Percentiles rank a stretch among this genome's conserved stretches.
Evolutionary conservation across 257 asterid genomes (phyloP).

Genomic region (Cinchona pubescens): DNA sequence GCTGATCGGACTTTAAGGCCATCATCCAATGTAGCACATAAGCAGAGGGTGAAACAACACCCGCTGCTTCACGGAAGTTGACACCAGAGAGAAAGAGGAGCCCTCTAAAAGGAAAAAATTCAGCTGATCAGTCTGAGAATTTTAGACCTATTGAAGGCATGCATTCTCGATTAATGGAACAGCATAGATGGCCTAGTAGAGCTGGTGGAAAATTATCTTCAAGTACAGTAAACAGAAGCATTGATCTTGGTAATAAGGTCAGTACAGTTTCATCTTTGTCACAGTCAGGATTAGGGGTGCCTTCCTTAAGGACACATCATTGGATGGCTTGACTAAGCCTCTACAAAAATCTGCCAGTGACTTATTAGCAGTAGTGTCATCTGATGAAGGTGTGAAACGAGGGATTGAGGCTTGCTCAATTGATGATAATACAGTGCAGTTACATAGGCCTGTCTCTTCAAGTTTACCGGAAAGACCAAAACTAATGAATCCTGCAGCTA

Average conservation of each 20-base stretch:
- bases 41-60: constrained; percentile 40
- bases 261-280: constrained; percentile 35
- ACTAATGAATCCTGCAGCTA: constrained; percentile 43
- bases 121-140: constrained; percentile 66
- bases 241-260: constrained; percentile 50
- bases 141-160: constrained; percentile 59
- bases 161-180: constrained; percentile 58
- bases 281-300: constrained; percentile 30
- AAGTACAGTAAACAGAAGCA: constrained; percentile 36
- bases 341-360: constrained; percentile 56
- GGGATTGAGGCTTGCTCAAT: constrained; percentile 25
- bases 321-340: constrained; percentile 52
- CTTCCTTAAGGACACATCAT: constrained; percentile 59
- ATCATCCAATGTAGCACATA: constrained; percentile 49
- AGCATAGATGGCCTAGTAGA: constrained; percentile 77
- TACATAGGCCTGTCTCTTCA: constrained; percentile 42
- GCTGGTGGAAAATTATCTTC: constrained; percentile 44
- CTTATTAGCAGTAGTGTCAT: constrained; percentile 34
- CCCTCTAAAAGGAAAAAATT: constrained; percentile 61
- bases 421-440: constrained; percentile 45
- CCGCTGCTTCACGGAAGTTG: constrained; percentile 47
- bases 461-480: constrained; percentile 46
- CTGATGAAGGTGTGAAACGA: constrained; percentile 31
- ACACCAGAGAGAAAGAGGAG: constrained; percentile 76
- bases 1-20: constrained; percentile 58